Conservation (phyloP, 768 basidiomycete genomes). For the Leccinum subtestaceum region DNA sequence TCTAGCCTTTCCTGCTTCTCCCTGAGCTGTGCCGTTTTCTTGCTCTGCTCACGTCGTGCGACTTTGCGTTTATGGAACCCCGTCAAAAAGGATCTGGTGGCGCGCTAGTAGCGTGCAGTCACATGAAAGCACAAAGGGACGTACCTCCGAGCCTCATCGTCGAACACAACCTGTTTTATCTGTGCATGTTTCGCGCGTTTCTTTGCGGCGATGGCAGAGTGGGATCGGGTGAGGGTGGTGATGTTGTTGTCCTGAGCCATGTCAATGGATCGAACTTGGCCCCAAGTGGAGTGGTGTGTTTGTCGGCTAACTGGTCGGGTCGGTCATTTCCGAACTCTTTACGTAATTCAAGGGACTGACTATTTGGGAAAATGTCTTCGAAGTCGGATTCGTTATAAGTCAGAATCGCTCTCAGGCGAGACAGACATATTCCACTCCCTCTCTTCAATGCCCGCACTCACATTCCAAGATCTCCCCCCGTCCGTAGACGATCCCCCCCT, state of each 20-base stretch:
- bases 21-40: slow-evolving; percentile 68
- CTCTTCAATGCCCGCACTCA: slow-evolving; percentile 31
- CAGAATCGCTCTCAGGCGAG: slow-evolving; percentile 34
- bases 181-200: slow-evolving; percentile 63
- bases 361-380: slow-evolving; percentile 26
- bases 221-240: slow-evolving; percentile 58
- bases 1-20: slow-evolving; percentile 76
- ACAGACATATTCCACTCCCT: slow-evolving; percentile 30
- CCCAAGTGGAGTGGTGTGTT: neutral
- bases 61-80: slow-evolving; percentile 93
- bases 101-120: slow-evolving; percentile 14
- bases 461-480: slow-evolving; percentile 10
- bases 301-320: slow-evolving; percentile 1
- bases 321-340: slow-evolving; percentile 24
- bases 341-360: slow-evolving; percentile 26
- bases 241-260: slow-evolving; percentile 49
- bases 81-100: slow-evolving; percentile 80
- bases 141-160: slow-evolving; percentile 80
- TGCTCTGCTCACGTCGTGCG: slow-evolving; percentile 74
- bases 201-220: slow-evolving; percentile 63
- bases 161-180: slow-evolving; percentile 80
- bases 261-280: slow-evolving; percentile 20
- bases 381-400: slow-evolving; percentile 28
- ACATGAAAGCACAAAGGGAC: slow-evolving; percentile 12
- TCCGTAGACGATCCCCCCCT: slow-evolving; percentile 2